Percentiles rank a stretch among this genome's conserved stretches.
These are phyloP conservation scores for Dryas integrifolia DNA, from an alignment of 331 rosid species.

Conservation along the genomic window DNA sequence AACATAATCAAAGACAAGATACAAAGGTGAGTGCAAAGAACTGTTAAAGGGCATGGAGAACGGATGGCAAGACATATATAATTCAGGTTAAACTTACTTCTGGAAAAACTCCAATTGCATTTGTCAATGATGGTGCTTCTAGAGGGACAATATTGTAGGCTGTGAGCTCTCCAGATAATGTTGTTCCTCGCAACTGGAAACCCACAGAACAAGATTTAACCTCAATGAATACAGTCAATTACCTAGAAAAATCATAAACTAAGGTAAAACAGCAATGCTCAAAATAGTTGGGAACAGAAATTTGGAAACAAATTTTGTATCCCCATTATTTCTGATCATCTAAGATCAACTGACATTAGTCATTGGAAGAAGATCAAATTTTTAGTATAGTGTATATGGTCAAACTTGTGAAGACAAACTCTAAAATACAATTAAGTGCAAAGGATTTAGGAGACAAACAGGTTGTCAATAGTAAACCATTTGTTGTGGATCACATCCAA, in stretches of 20 bases:
- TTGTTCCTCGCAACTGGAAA: conserved; percentile 64
- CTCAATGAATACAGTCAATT: conserved; percentile 3
- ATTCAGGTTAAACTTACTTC: conserved; percentile 62
- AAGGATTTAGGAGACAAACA: conserved; percentile 16
- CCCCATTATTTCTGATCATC: conserved; percentile 1
- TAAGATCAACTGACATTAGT: conserved; percentile 12
- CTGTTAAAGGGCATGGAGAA: neutral
- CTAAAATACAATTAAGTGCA: conserved; percentile 4
- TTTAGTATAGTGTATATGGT: conserved; percentile 9
- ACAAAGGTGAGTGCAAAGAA: neutral
- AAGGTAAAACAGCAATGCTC: conserved; percentile 19
- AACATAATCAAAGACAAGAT: neutral
- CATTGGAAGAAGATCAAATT: conserved; percentile 18
- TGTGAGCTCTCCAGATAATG: conserved; percentile 65
- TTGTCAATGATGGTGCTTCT: conserved; percentile 71
- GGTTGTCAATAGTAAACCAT: neutral
- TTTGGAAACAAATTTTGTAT: conserved; percentile 4
- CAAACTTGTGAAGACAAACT: conserved; percentile 6
- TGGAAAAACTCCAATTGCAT: conserved; percentile 85
- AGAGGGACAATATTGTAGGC: conserved; percentile 90
- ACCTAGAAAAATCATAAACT: neutral
- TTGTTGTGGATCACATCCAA: conserved; percentile 20
- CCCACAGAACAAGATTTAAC: conserved; percentile 13
- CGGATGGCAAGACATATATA: neutral
- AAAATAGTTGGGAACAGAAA: conserved; percentile 17